A percentile compares a stretch with the other conserved stretches of the same genome.
These are phyloP conservation scores for Sclerotinia trifoliorum DNA, from an alignment of 2,329 filamentous ascomycete genomes.

Conservation along the genomic window DNA sequence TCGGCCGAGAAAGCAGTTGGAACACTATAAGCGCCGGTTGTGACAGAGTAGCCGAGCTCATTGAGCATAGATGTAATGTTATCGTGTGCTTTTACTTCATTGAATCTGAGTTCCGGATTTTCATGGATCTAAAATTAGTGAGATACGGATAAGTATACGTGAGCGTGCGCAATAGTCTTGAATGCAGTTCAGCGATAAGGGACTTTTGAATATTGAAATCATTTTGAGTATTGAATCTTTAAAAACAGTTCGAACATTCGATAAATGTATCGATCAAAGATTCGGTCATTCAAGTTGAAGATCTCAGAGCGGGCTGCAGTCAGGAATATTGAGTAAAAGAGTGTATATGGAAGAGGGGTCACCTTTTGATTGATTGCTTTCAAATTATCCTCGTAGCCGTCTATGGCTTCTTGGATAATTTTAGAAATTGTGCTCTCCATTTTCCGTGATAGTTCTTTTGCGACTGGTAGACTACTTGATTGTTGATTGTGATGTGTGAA, in stretches of 20 bases:
- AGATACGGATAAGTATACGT: not conserved
- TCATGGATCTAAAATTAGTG: constrained; percentile 42
- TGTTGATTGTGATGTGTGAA: not conserved
- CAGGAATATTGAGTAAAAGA: no score
- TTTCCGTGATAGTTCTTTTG: not conserved
- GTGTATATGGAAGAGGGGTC: not conserved
- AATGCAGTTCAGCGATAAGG: no score
- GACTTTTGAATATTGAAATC: no score
- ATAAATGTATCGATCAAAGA: no score
- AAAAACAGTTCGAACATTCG: no score
- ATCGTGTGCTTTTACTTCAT: constrained; percentile 53
- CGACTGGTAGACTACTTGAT: not conserved
- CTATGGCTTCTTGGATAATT: constrained; percentile 16
- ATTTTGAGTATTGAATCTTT: no score
- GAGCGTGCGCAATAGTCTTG: no score
- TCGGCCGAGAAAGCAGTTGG: constrained; percentile 52
- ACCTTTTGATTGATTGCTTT: constrained; percentile 24
- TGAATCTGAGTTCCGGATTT: constrained; percentile 52
- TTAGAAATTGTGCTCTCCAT: not conserved
- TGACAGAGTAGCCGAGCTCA: constrained; percentile 47
- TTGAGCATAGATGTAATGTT: constrained; percentile 48
- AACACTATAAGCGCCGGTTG: constrained; percentile 50
- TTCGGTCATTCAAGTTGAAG: no score
- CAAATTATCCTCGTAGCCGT: constrained; percentile 16
- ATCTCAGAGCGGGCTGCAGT: no score